Conservation (phyloP, 257 asterid genomes). For the Plantago major region DNA sequence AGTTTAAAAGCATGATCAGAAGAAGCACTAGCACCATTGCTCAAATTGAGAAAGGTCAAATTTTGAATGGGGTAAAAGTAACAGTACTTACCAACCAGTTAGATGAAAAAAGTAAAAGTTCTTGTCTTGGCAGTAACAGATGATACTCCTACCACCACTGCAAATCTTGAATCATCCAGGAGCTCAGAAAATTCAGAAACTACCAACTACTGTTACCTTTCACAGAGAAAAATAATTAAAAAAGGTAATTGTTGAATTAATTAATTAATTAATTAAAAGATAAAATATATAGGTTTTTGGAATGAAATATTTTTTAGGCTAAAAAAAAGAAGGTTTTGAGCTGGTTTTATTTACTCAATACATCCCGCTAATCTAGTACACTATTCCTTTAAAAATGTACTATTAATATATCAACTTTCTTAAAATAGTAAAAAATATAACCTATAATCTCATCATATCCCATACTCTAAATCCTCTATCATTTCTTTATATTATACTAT, state of each 20-base stretch:
- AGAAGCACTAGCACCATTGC: not conserved
- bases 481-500: too few relatives aligned
- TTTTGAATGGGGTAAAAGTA: conserved; percentile 2
- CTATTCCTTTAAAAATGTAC: too few relatives aligned
- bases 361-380: too few relatives aligned
- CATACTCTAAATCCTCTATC: too few relatives aligned
- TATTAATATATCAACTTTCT: too few relatives aligned
- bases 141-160: conserved; percentile 20
- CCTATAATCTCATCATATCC: too few relatives aligned
- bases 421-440: too few relatives aligned
- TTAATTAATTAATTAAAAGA: not conserved
- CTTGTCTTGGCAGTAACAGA: conserved; percentile 12
- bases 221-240: conserved; percentile 3
- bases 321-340: too few relatives aligned
- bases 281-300: not conserved
- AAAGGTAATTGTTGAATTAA: too few relatives aligned
- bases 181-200: conserved; percentile 25
- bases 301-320: too few relatives aligned
- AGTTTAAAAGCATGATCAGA: not conserved
- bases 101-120: not conserved
- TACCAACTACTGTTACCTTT: conserved; percentile 17
- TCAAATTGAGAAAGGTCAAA: not conserved
- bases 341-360: too few relatives aligned
- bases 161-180: conserved; percentile 16
- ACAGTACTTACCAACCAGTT: not conserved